phyloP scores from a whole-genome alignment of 495 filamentous ascomycete species.

The Xylaria cubensis region DNA sequence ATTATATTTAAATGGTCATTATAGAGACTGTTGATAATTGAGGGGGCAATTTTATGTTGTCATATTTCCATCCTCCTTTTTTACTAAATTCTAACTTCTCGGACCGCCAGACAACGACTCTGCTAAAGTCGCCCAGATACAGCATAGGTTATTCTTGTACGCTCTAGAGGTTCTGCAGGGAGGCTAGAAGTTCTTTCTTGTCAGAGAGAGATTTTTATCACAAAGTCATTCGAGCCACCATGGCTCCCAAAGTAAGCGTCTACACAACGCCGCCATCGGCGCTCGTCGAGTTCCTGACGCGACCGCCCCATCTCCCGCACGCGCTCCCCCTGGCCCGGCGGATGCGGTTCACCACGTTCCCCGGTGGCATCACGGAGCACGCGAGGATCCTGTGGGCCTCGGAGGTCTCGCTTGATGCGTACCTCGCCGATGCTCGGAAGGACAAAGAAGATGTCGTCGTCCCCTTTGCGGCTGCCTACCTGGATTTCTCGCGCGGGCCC shows the following conservation, averaged over 20 bases:
- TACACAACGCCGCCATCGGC: constrained; percentile 44
- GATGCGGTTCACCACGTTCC: constrained; percentile 59
- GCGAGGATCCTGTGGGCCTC: constrained; percentile 46
- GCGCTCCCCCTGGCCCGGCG: constrained; percentile 64
- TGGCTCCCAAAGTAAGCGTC: constrained; percentile 42
- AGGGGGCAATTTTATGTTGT: background rate
- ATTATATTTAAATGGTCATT: background rate
- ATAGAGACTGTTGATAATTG: background rate
- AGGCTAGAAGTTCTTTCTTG: background rate
- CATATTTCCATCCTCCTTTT: too few relatives aligned
- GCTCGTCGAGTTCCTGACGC: constrained; percentile 51
- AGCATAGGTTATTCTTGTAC: background rate
- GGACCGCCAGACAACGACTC: background rate
- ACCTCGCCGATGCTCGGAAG: background rate
- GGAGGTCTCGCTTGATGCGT: constrained; percentile 37
- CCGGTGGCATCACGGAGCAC: constrained; percentile 43
- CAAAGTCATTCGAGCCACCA: background rate
- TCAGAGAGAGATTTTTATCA: background rate
- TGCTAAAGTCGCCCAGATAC: background rate
- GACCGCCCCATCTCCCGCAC: constrained; percentile 57
- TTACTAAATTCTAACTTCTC: background rate
- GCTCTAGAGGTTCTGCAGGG: background rate
- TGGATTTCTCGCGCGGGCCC: constrained; percentile 62
- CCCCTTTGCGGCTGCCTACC: constrained; percentile 58
- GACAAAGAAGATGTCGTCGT: background rate